Evolutionary conservation across 73 alveolate species (phyloP), one percentile per base, ranked within the genome.

Genomic region (Symbiodinium pilosum): DNA sequence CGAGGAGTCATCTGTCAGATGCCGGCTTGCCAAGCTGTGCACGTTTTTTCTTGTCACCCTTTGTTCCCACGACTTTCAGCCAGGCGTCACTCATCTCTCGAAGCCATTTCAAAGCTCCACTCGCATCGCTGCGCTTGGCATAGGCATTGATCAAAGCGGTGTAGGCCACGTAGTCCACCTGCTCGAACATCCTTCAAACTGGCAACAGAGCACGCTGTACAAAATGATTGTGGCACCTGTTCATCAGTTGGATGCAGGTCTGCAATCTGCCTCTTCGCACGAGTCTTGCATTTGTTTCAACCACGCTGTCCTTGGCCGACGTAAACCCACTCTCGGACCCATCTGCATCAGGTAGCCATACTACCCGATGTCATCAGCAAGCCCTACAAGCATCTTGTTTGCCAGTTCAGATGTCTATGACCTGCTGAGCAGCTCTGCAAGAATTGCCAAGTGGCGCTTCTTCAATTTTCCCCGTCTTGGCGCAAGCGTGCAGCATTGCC

Each of bases 101-200:
- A 68, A 91, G 59, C 89, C 87, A 91, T 47, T 28, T 32, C 89
- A 69, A 30, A 32, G 97, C 97, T n/a, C 81, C 88, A 32, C 24
- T 7, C 1, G 88, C 97, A 34, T 91, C 97, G 40, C 97, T 91
- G 34, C 97, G 89, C 88, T 91, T 91, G 28, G 97, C 97, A 40
- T 86, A 91, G 14, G 97, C 97, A 32, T 91, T 91, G 97, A 91
- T 91, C 56, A 91, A 75, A 40, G 97, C 97, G 9, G 97, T 71
- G 81, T 36, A 91, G 54, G 97, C 81, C 40, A 91, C 97, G 41
- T n/a, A 42, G 88, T 91, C 97, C 14, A n/a, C 97, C 97, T 71
- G 86, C 44, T 3, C n/a, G n/a, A n/a, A n/a, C n/a, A n/a, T n/a
- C n/a, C n/a, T n/a, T n/a, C n/a, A n/a, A n/a, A n/a, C n/a, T n/a